Percentiles rank a stretch among this genome's conserved stretches.
phyloP scores from a whole-genome alignment of 306 rosid species.

The Trifolium subterraneum region DNA sequence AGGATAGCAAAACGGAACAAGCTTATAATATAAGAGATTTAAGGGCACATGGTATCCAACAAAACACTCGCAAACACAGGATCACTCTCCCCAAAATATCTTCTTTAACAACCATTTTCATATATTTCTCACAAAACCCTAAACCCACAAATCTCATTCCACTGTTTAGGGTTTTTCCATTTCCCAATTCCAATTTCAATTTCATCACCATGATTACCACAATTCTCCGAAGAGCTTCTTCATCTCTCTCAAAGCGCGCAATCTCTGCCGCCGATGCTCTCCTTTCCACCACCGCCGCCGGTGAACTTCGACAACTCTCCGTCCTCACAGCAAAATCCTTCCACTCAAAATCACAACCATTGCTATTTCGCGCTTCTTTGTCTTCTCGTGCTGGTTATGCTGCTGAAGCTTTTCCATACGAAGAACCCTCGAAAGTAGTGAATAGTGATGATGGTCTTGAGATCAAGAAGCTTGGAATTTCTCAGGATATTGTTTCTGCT shows the following conservation, averaged over 20 bases:
- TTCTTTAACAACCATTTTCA: background rate
- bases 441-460: slow-evolving; percentile 75
- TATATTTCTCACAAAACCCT: slow-evolving; percentile 40
- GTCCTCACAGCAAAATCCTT: slow-evolving; percentile 44
- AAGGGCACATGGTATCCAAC: background rate
- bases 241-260: slow-evolving; percentile 44
- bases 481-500: slow-evolving; percentile 78
- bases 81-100: slow-evolving; percentile 33
- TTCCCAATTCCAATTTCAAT: background rate
- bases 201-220: slow-evolving; percentile 47
- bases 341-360: slow-evolving; percentile 56
- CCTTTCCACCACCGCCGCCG: slow-evolving; percentile 32
- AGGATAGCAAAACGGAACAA: too few species aligned
- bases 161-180: slow-evolving; percentile 26
- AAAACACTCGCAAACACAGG: slow-evolving; percentile 6
- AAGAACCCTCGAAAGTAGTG: slow-evolving; percentile 50
- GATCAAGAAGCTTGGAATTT: slow-evolving; percentile 75
- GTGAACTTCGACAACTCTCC: slow-evolving; percentile 38
- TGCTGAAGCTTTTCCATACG: slow-evolving; percentile 53
- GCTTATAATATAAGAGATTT: too few species aligned
- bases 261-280: slow-evolving; percentile 55
- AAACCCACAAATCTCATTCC: slow-evolving; percentile 25
- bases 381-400: slow-evolving; percentile 59
- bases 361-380: slow-evolving; percentile 63
- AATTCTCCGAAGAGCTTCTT: slow-evolving; percentile 53